These are phyloP conservation scores for Pseudodiploospora longispora DNA, from an alignment of 2,329 filamentous ascomycete species.

Conservation along the genomic window DNA sequence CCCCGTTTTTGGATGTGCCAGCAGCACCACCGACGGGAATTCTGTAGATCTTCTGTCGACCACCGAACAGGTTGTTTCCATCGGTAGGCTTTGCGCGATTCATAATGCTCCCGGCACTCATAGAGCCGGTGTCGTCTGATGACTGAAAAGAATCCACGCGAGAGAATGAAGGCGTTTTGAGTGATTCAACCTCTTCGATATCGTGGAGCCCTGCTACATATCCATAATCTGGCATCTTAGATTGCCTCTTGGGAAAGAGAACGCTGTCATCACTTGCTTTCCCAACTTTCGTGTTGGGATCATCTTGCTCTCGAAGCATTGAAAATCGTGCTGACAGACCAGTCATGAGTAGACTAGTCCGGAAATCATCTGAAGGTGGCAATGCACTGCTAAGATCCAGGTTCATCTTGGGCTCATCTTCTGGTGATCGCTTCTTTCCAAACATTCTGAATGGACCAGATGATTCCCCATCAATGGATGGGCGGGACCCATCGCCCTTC, in stretches of 20 bases:
- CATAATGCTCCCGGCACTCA: constrained; percentile 64
- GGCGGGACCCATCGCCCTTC: constrained; percentile 47
- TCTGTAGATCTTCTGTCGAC: constrained; percentile 91
- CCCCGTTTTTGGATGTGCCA: constrained; percentile 33
- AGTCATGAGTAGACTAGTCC: constrained; percentile 92
- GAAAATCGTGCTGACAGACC: constrained; percentile 92
- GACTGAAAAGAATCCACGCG: constrained; percentile 58
- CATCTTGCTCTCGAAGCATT: constrained; percentile 92
- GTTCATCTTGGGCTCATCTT: constrained; percentile 53
- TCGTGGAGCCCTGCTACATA: constrained; percentile 55
- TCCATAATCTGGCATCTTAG: constrained; percentile 66
- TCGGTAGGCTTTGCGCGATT: constrained; percentile 72
- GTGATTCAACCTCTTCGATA: constrained; percentile 85
- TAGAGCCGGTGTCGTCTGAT: constrained; percentile 63
- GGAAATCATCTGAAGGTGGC: constrained; percentile 80
- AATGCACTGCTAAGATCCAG: constrained; percentile 68
- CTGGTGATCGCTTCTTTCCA: constrained; percentile 46
- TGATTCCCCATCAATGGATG: constrained; percentile 48
- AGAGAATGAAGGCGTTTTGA: constrained; percentile 53
- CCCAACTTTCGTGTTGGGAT: constrained; percentile 78
- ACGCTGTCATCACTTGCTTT: constrained; percentile 96
- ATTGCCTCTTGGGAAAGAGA: constrained; percentile 72
- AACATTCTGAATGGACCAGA: constrained; percentile 47
- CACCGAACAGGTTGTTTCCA: constrained; percentile 89
- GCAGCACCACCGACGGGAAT: constrained; percentile 49